These are phyloP conservation scores for Jatropha curcas DNA, from an alignment of 345 rosid species.

Conservation along the genomic window DNA sequence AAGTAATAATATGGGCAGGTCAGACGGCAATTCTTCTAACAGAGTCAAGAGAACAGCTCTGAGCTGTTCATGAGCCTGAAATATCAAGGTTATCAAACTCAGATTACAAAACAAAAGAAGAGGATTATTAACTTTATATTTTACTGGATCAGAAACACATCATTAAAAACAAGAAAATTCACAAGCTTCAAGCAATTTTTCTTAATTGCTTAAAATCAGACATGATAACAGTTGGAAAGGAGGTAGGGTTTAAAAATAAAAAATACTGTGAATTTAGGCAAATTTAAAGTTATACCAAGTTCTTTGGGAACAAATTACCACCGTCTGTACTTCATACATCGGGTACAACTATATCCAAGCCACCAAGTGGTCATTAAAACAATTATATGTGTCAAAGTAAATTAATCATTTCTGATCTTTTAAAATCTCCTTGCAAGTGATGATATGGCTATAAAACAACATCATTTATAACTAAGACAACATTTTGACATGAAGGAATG, in stretches of 20 bases:
- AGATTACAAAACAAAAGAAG: background rate
- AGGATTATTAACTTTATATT: background rate
- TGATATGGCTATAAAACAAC: no score
- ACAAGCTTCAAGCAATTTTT: background rate
- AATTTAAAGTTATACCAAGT: background rate
- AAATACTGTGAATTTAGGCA: background rate
- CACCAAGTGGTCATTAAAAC: background rate
- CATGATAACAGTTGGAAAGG: background rate
- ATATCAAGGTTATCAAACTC: conserved; percentile 21
- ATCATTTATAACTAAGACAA: no score
- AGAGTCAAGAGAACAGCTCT: conserved; percentile 87
- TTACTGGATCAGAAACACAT: background rate
- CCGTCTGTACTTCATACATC: background rate
- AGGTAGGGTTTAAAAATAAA: background rate
- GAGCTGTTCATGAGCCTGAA: conserved; percentile 96
- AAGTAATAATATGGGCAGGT: conserved; percentile 76
- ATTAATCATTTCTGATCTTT: no score
- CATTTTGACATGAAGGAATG: no score
- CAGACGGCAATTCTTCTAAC: conserved; percentile 90
- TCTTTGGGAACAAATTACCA: background rate
- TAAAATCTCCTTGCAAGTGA: no score
- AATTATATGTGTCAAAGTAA: no score
- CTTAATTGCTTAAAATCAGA: conserved; percentile 5
- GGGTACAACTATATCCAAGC: background rate
- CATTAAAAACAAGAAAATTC: background rate